Evolutionary conservation across 352 stramenopile genomes (phyloP), one percentile per base, ranked within the genome.

Genomic region (Blastocystis sp.): DNA sequence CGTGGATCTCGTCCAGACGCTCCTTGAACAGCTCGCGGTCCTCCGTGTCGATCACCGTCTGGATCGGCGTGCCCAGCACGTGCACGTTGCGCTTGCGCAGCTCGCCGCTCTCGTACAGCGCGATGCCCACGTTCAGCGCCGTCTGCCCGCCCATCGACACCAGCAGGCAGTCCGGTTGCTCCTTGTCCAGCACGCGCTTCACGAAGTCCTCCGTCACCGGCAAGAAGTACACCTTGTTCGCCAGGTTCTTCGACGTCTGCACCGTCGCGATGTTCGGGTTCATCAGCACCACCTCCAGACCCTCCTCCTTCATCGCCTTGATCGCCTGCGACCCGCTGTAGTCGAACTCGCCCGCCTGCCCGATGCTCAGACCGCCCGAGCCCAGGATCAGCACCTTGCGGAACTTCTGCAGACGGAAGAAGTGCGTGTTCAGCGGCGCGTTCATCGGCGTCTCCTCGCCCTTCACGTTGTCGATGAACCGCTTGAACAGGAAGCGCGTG

Each of bases 221-320:
- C 63, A 99, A 90, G 91, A 99, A 99, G 93, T 98, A 99, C 60
- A 98, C 95, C 90, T 97, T 97, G 91, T 98, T 97, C 10, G 96
- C 96, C 88, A 95, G 93, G 60, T 94, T 95, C 66, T 94, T 94
- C 89, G 97, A 98, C 37, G 97, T 99, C 93, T 99, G 97, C 50
- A 99, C 97, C 29, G 96, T 98, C 37, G 97, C 97, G 91, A 99
- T 99, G 92, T 99, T 99, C 55, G 97, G 97, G 93, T 99, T 99
- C 93, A 99, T 99, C 45, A 99, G 91, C 70, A 99, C 95, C 90
- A 98, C 97, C 91, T 98, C 95, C 63, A 98, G 96, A 90, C 96
- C 93, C 93, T 98, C 97, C 91, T 99, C 97, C 91, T 99, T 99
- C 21, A 99, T 92, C 60, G 97, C 97, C 94, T 98, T 98, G 91